Evolutionary conservation across 116 monocot genomes (phyloP), one percentile per base, ranked within the genome.

Genomic region (Thalassia testudinum): DNA sequence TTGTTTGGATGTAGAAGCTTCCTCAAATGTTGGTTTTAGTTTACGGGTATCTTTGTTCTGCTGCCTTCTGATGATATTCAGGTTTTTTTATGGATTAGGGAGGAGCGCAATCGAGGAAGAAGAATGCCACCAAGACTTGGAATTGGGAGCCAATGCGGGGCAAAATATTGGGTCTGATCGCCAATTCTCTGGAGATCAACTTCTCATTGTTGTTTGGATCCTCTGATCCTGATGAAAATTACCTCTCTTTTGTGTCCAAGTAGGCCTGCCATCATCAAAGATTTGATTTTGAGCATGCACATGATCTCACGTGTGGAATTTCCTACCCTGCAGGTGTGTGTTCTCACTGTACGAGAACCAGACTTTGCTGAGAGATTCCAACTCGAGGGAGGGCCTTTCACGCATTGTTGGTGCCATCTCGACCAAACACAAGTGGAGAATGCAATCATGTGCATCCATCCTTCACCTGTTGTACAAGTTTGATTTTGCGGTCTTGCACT

Each of bases 181-280:
- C 99, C 19, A 99, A 73, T 59, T 99, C 99, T 20, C 67, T 99
- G 1, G 99, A 99, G 47, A 80, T 85, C 26, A 78, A 90, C 60
- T 63, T 82, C 24, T 71, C 75, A 1, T 60, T 83, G 57, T 72
- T 99, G 37, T 99, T 99, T 68, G 86, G 99, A 17, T 66, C 74
- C 0, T 58, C 62, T 30, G 73, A 64, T 23, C 59, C 63, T 47
- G 86, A 90, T 58, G 86, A 83, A 58, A 82, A 68, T 52, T 90
- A 78, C 49, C 61, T 90, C 21, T 90, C 99, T 8, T 99, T 86
- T 58, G 56, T 99, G 47, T 77, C 90, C 25, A 86, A 80, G 92
- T 86, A 75, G 57, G 30, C 67, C 26, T 25, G 38, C 20, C 26
- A 5, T 34, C 30, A 5, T 5, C 30, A n/a, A 10, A 34, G 30